Evolutionary conservation across 805 yeast species (phyloP).

Genomic region (Candida sanyiensis): DNA sequence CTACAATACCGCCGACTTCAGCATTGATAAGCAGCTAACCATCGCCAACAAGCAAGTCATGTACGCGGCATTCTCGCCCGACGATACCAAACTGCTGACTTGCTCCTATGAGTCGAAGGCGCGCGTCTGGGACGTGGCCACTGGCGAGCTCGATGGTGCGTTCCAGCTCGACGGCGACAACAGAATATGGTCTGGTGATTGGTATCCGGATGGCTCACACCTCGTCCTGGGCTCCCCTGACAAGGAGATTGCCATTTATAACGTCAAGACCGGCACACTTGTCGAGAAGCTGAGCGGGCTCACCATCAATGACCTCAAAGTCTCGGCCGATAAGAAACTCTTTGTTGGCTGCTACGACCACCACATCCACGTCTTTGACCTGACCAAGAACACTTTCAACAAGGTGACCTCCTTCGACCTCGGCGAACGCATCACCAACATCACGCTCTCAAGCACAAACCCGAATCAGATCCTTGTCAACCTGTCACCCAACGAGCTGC

Average conservation of each 20-base stretch:
- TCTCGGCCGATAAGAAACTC: conserved; percentile 59
- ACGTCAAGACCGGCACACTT: conserved; percentile 27
- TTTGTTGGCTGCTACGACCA: conserved; percentile 61
- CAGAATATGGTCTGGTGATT: conserved; percentile 57
- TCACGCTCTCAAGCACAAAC: conserved; percentile 50
- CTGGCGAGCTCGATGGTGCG: conserved; percentile 28
- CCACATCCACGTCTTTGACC: conserved; percentile 54
- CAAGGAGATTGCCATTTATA: conserved; percentile 49
- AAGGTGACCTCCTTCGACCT: conserved; percentile 43
- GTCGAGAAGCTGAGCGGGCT: conserved; percentile 30
- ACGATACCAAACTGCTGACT: conserved; percentile 59
- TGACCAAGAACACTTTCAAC: conserved; percentile 30
- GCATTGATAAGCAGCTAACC: conserved; percentile 31
- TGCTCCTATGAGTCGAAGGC: conserved; percentile 70
- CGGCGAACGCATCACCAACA: conserved; percentile 57
- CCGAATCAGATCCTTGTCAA: conserved; percentile 53
- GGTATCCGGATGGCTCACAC: conserved; percentile 51
- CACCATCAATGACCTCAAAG: conserved; percentile 62
- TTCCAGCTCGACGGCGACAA: conserved; percentile 22
- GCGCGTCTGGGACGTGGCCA: conserved; percentile 58
- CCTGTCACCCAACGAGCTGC: conserved; percentile 69
- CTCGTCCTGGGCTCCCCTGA: conserved; percentile 78
- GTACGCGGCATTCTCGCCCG: conserved; percentile 71
- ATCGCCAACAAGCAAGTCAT: conserved; percentile 52
- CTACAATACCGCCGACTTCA: conserved; percentile 49